Evolutionary conservation across 805 yeast species (phyloP), one percentile per base, ranked within the genome.

Genomic region (Maudiozyma pseudohumilis): DNA sequence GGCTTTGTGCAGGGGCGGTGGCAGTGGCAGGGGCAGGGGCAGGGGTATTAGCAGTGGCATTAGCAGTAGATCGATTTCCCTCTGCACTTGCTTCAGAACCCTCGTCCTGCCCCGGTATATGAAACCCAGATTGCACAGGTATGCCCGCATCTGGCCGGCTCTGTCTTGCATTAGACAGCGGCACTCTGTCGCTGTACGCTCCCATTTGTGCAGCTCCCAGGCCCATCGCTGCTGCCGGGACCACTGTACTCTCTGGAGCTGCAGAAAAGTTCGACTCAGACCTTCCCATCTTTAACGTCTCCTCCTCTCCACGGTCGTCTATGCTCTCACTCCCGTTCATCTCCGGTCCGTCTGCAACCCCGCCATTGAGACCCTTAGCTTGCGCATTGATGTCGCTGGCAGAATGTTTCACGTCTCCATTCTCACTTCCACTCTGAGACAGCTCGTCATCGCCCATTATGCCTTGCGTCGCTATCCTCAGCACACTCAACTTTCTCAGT

Each of bases 401-500:
- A 12, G 12, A 6, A 19, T 17, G 4, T 19, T 12, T 29, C 20
- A 19, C 16, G 6, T 16, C 18, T 31, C 12, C 11, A 25, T 23
- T 29, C 27, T 38, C 26, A 8, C 15, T 18, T 24, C 20, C 32
- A 10, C 16, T 27, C n/a, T n/a, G n/a, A n/a, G n/a, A n/a, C n/a
- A n/a, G n/a, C n/a, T 32, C 34, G 11, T 12, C n/a, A 15, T 15
- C 22, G n/a, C 22, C 26, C n/a, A 13, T n/a, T 8, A n/a, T 7
- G 16, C 22, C 24, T 4, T 16, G 8, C 24, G 26, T 33, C 18
- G 17, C 29, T 5, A 40, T 31, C 22, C 42, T 56, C 33, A 65
- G 36, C 2, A 55, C 41, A 3, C 65, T 57, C 24, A 66, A 46
- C 32, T 59, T 61, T 27, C 59, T 55, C 35, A 65, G 37, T 1